Evolutionary conservation across 306 rosid genomes (phyloP).

Genomic region (Geum urbanum): DNA sequence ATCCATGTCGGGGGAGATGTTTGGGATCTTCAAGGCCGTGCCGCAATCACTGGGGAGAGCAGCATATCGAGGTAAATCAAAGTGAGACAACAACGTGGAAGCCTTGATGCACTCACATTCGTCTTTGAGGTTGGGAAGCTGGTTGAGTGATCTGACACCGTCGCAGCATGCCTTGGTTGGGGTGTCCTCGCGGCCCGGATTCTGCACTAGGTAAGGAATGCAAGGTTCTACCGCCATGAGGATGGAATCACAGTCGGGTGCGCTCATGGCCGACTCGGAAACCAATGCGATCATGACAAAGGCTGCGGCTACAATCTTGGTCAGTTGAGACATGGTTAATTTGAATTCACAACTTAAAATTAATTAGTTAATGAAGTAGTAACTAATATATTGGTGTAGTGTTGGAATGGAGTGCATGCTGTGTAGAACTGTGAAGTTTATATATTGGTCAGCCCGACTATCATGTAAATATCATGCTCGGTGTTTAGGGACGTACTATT

Average conservation of each 20-base stretch:
- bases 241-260: not conserved
- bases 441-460: not conserved
- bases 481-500: not conserved
- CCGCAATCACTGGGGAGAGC: not conserved
- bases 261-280: not conserved
- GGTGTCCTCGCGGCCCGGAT: not conserved
- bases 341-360: not conserved
- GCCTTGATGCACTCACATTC: constrained; percentile 14
- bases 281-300: not conserved
- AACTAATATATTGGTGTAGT: not conserved
- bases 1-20: constrained; percentile 9
- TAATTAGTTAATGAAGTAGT: not conserved
- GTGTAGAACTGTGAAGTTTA: not conserved
- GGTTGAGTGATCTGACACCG: not conserved
- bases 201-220: constrained; percentile 9
- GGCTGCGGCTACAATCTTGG: not conserved
- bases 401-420: not conserved
- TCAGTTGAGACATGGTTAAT: not conserved
- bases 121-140: not conserved
- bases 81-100: not conserved
- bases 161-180: not conserved
- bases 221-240: not conserved
- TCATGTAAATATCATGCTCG: constrained; percentile 3
- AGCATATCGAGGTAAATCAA: not conserved
- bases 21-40: not conserved